phyloP scores from a whole-genome alignment of 768 basidiomycete genomes.

The Boletellus ananiceps region DNA sequence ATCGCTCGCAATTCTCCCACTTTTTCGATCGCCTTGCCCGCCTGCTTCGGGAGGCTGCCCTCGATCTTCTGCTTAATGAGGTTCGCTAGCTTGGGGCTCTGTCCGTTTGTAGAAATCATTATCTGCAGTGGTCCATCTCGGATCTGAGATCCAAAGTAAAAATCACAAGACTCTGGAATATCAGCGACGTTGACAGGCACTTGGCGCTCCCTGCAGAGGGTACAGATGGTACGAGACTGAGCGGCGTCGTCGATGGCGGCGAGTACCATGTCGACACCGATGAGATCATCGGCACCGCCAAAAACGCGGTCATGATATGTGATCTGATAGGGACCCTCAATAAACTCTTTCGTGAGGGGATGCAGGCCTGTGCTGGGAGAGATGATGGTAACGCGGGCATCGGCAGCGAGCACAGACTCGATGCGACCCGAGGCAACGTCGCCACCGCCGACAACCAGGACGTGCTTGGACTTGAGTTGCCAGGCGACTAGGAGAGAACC shows the following conservation, averaged over 20 bases:
- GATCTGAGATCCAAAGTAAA: conserved; percentile 95
- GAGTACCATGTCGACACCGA: conserved; percentile 78
- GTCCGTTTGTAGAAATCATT: conserved; percentile 94
- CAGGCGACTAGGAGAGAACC: conserved; percentile 88
- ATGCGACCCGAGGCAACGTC: conserved; percentile 87
- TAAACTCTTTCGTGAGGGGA: conserved; percentile 49
- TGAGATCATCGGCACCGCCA: conserved; percentile 57
- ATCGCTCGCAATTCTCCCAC: conserved; percentile 70
- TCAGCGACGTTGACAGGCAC: conserved; percentile 97
- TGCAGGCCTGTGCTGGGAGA: conserved; percentile 66
- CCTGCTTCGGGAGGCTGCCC: conserved; percentile 58
- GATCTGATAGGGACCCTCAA: conserved; percentile 46
- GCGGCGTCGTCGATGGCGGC: conserved; percentile 86
- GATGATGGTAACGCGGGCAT: conserved; percentile 74
- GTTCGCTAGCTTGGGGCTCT: conserved; percentile 86
- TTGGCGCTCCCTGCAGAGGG: conserved; percentile 56
- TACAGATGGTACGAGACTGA: conserved; percentile 67
- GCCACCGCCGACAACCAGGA: conserved; percentile 93
- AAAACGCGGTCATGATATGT: conserved; percentile 71
- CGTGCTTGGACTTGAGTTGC: conserved; percentile 80
- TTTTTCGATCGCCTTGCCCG: conserved; percentile 73
- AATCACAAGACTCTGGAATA: conserved; percentile 93
- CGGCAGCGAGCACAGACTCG: conserved; percentile 77
- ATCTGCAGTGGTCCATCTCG: conserved; percentile 89
- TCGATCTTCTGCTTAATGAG: conserved; percentile 71